A percentile compares a stretch with the other conserved stretches of the same genome.
Evolutionary conservation across 768 basidiomycete genomes (phyloP).

Genomic region (Mycena filopes): DNA sequence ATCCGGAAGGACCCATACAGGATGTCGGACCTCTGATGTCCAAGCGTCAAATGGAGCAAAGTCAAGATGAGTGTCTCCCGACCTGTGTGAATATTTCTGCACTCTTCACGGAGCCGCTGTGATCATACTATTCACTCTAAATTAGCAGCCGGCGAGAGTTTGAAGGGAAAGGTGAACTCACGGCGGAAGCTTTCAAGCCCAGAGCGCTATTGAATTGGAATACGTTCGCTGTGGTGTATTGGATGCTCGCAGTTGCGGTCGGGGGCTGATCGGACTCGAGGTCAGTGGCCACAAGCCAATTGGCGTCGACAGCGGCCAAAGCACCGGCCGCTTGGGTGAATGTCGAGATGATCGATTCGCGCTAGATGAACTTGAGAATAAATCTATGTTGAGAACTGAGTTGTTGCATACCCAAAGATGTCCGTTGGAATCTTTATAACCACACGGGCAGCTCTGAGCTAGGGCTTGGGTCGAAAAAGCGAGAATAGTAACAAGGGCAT

Average conservation of each 20-base stretch:
- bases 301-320: conserved; percentile 24
- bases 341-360: conserved; percentile 26
- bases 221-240: conserved; percentile 27
- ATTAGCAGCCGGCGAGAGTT: not conserved
- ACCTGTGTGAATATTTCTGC: conserved; percentile 32
- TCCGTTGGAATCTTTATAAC: conserved; percentile 30
- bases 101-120: conserved; percentile 20
- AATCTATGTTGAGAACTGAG: not conserved
- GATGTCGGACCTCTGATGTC: conserved; percentile 18
- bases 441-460: conserved; percentile 29
- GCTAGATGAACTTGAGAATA: conserved; percentile 3
- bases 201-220: conserved; percentile 20
- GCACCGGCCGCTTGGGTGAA: conserved; percentile 30
- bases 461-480: conserved; percentile 3
- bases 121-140: conserved; percentile 9
- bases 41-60: not conserved
- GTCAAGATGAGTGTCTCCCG: not conserved
- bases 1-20: conserved; percentile 32
- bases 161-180: not conserved
- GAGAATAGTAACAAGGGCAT: not conserved
- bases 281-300: conserved; percentile 30
- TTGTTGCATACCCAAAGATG: conserved; percentile 26
- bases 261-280: conserved; percentile 15
- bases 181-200: conserved; percentile 30
- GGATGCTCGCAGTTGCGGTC: conserved; percentile 24